phyloP scores from a whole-genome alignment of 208 protist genomes.

The Trypanosoma congolense region DNA sequence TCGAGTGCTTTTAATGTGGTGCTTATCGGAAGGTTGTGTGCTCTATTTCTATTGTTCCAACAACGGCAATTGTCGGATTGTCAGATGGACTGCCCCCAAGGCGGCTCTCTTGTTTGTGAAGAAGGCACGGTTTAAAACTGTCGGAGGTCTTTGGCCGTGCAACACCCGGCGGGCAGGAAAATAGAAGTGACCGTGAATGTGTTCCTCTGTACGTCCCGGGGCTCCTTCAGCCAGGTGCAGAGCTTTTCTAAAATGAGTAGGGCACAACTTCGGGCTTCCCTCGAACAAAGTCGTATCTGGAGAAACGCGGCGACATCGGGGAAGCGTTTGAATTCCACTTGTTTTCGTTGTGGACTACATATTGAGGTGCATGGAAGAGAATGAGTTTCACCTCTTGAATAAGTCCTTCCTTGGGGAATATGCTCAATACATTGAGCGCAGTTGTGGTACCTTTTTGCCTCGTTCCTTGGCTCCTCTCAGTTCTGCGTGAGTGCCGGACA shows the following conservation, averaged over 20 bases:
- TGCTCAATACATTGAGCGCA: slow-evolving; percentile 72
- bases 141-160: no score
- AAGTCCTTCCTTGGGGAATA: slow-evolving; percentile 66
- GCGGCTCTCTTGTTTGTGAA: slow-evolving; percentile 27
- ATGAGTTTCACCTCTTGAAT: slow-evolving; percentile 70
- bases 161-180: no score
- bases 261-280: slow-evolving; percentile 35
- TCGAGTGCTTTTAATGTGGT: neutral
- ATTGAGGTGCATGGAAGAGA: slow-evolving; percentile 83
- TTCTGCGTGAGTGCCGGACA: slow-evolving; percentile 51
- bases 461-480: slow-evolving; percentile 81
- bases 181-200: no score
- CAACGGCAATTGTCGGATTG: slow-evolving; percentile 11
- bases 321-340: slow-evolving; percentile 80
- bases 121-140: no score
- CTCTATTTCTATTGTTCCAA: no score
- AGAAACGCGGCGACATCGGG: slow-evolving; percentile 70
- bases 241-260: no score
- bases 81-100: neutral
- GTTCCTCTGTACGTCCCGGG: no score
- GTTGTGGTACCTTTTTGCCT: slow-evolving; percentile 79
- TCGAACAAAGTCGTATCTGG: slow-evolving; percentile 43
- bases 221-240: no score
- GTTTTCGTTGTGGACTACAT: slow-evolving; percentile 88
- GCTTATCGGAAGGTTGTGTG: neutral